Percentiles rank a stretch among this genome's conserved stretches.
Evolutionary conservation across 2,329 filamentous ascomycete species (phyloP).

Genomic region (Byssochlamys sp.): DNA sequence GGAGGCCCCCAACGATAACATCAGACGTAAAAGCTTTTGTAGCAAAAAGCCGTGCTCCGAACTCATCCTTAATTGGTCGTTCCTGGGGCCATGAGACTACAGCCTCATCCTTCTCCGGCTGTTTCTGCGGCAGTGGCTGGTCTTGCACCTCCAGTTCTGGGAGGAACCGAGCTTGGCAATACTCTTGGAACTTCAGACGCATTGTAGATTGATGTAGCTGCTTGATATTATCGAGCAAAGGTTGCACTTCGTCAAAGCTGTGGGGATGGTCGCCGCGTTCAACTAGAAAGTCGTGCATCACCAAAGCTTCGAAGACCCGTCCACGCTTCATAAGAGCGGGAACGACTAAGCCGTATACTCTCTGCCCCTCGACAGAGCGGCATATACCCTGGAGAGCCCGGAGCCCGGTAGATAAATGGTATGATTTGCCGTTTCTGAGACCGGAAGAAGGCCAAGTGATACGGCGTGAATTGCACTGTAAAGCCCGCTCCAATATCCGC

Average conservation of each 20-base stretch:
- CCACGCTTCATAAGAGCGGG: constrained; percentile 29
- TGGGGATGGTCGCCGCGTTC: constrained; percentile 34
- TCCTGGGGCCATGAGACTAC: constrained; percentile 11
- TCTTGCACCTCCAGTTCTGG: constrained; percentile 1
- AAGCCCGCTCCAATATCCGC: constrained; percentile 18
- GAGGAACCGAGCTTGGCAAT: constrained; percentile 12
- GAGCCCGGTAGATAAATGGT: constrained; percentile 15
- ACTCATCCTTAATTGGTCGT: constrained; percentile 53
- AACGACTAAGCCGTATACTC: constrained; percentile 38
- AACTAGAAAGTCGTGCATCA: constrained; percentile 40
- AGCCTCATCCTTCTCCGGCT: constrained; percentile 6
- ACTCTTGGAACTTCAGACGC: constrained; percentile 14
- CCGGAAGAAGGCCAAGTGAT: constrained; percentile 9
- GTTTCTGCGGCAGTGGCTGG: constrained; percentile 4
- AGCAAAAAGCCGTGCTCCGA: constrained; percentile 75
- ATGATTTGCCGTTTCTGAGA: constrained; percentile 4
- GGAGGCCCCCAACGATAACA: constrained; percentile 59
- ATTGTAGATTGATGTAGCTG: constrained; percentile 20
- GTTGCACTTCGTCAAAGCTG: constrained; percentile 27
- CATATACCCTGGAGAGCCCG: constrained; percentile 36
- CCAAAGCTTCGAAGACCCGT: constrained; percentile 30
- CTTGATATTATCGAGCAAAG: constrained; percentile 31
- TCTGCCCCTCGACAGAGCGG: constrained; percentile 23
- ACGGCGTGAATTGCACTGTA: constrained; percentile 14
- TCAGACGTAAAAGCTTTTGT: constrained; percentile 64